Percentiles rank a stretch among this genome's conserved stretches.
phyloP scores from a whole-genome alignment of 179 eudicot genomes.

The Drosera spatulata region DNA sequence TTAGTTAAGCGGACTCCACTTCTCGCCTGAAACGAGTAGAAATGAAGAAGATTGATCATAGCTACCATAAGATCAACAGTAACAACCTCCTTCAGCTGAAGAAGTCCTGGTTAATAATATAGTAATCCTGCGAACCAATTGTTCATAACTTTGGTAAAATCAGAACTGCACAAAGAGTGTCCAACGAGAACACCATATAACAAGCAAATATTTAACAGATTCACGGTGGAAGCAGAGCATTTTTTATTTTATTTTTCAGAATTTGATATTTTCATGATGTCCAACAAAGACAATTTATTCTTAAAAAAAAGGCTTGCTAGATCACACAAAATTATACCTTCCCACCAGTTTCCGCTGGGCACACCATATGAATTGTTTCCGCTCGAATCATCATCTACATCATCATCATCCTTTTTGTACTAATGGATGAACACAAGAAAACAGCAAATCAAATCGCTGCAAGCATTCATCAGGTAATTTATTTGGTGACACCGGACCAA shows the following conservation, averaged over 20 bases:
- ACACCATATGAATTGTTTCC: slow-evolving; percentile 7
- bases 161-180: not conserved
- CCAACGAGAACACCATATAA: not conserved
- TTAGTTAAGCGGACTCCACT: too few relatives aligned
- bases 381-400: slow-evolving; percentile 18
- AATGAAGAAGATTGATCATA: too few relatives aligned
- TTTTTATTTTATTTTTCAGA: too few relatives aligned
- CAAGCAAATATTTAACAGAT: too few relatives aligned
- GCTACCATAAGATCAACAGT: too few relatives aligned
- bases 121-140: slow-evolving; percentile 25
- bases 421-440: slow-evolving; percentile 2
- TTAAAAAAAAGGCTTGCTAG: not conserved
- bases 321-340: slow-evolving; percentile 7
- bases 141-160: not conserved
- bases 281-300: not conserved
- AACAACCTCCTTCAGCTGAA: slow-evolving; percentile 6
- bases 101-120: slow-evolving; percentile 16
- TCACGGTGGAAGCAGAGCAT: too few relatives aligned
- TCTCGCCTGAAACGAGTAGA: too few relatives aligned
- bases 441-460: not conserved
- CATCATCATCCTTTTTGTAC: slow-evolving; percentile 17
- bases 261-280: not conserved
- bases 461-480: not conserved
- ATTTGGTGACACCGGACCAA: not conserved
- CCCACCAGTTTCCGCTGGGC: slow-evolving; percentile 38